Percentiles rank a stretch among this genome's conserved stretches.
phyloP scores from a whole-genome alignment of 345 rosid species.

The Acer yangbiense region DNA sequence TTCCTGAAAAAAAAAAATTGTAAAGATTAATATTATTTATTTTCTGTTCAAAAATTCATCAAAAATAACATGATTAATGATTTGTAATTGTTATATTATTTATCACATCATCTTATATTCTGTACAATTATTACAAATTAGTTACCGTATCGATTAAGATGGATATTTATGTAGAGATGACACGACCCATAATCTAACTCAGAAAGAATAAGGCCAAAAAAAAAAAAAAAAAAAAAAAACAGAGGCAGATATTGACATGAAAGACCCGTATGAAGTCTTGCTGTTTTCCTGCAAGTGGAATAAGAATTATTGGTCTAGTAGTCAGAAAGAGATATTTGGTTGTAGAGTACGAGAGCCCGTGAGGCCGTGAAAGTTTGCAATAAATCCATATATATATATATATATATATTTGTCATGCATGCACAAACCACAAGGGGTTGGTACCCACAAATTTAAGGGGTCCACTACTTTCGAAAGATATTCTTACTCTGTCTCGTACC shows the following conservation, averaged over 20 bases:
- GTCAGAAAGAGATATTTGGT: slow-evolving; percentile 18
- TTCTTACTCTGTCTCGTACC: neutral
- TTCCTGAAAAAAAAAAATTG: neutral
- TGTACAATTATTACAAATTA: too few species aligned
- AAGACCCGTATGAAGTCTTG: slow-evolving; percentile 26
- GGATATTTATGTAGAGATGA: neutral
- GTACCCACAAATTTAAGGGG: slow-evolving; percentile 14
- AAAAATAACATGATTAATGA: too few species aligned
- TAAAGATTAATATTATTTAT: too few species aligned
- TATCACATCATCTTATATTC: too few species aligned
- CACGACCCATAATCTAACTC: slow-evolving; percentile 6
- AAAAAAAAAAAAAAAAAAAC: slow-evolving; percentile 7
- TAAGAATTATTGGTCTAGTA: slow-evolving; percentile 16
- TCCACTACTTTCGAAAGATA: slow-evolving; percentile 11
- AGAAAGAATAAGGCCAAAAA: slow-evolving; percentile 18
- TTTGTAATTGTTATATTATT: too few species aligned
- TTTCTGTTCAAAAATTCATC: too few species aligned
- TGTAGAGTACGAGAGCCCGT: slow-evolving; percentile 22
- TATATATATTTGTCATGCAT: slow-evolving; percentile 24
- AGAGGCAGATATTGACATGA: slow-evolving; percentile 34
- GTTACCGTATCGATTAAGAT: too few species aligned
- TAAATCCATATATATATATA: slow-evolving; percentile 11
- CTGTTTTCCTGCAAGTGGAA: slow-evolving; percentile 34
- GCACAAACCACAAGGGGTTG: slow-evolving; percentile 27
- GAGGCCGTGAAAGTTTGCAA: slow-evolving; percentile 25